Conservation (phyloP, 2,329 filamentous ascomycete species). For the Fusarium sp. region DNA sequence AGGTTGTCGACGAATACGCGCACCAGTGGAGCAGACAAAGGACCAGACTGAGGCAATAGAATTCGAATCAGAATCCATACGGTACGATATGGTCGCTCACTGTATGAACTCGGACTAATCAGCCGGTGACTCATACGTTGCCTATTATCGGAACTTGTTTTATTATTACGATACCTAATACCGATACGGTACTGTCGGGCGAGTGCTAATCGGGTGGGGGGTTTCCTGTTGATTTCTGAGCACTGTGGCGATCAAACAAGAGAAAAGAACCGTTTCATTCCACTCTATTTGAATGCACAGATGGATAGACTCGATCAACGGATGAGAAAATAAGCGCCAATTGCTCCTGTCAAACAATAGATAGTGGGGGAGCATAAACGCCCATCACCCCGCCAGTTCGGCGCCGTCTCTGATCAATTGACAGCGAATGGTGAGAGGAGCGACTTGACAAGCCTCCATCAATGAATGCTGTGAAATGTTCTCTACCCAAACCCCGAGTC, state of each 20-base stretch:
- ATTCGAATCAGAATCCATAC: conserved; percentile 16
- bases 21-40: conserved; percentile 22
- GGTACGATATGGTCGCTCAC: conserved; percentile 8
- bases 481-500: background rate
- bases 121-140: conserved; percentile 30
- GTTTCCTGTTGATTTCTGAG: background rate
- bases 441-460: conserved; percentile 3
- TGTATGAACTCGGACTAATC: conserved; percentile 13
- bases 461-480: background rate
- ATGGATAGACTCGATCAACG: background rate
- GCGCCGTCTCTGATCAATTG: conserved; percentile 13
- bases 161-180: too few species aligned
- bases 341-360: conserved; percentile 12
- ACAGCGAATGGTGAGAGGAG: background rate
- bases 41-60: conserved; percentile 2
- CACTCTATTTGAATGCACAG: conserved; percentile 1
- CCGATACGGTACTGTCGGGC: background rate
- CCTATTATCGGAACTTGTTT: conserved; percentile 20
- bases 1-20: conserved; percentile 30
- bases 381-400: conserved; percentile 32
- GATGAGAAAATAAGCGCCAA: conserved; percentile 5
- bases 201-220: conserved; percentile 32
- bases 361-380: conserved; percentile 13
- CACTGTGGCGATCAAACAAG: background rate
- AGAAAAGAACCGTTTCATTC: conserved; percentile 2